Percentiles rank a stretch among this genome's conserved stretches.
Evolutionary conservation across 2,329 filamentous ascomycete genomes (phyloP).

Genomic region (Hypomyces rosellus): DNA sequence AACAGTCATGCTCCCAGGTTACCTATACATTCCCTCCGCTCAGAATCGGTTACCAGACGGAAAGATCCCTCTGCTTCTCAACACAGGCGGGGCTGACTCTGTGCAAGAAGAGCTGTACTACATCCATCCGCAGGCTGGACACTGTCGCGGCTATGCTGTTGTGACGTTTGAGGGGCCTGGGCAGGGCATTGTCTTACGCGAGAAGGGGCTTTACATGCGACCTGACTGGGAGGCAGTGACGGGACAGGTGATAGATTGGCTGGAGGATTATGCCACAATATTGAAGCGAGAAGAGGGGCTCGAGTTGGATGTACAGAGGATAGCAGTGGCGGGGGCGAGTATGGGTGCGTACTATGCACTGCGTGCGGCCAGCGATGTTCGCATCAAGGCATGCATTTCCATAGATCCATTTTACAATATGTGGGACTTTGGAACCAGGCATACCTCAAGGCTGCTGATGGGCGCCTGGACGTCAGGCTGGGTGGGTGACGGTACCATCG

Average conservation of each 20-base stretch:
- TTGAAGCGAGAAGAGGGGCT: too few species aligned
- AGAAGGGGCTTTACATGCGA: constrained; percentile 37
- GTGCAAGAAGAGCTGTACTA: constrained; percentile 34
- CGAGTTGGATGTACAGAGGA: too few species aligned
- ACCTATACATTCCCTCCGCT: too few species aligned
- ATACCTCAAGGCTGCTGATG: too few species aligned
- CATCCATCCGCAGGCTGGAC: constrained; percentile 20
- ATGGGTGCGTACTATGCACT: constrained; percentile 5
- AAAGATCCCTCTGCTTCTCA: background rate
- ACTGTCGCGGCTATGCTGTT: constrained; percentile 35
- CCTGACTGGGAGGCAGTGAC: constrained; percentile 38
- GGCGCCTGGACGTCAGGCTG: too few species aligned
- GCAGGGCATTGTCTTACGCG: constrained; percentile 34
- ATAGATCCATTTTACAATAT: too few species aligned
- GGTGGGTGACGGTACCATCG: too few species aligned
- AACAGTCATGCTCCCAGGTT: too few species aligned
- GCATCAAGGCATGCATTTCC: too few species aligned
- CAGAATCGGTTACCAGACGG: background rate
- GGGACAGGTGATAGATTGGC: constrained; percentile 30
- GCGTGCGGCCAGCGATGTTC: too few species aligned
- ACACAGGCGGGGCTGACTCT: constrained; percentile 27
- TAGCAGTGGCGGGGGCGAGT: background rate
- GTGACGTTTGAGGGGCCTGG: constrained; percentile 42
- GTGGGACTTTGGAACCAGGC: background rate
- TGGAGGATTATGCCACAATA: background rate